Evolutionary conservation across 163 green algal genomes (phyloP).

Genomic region (Volvox carteri): DNA sequence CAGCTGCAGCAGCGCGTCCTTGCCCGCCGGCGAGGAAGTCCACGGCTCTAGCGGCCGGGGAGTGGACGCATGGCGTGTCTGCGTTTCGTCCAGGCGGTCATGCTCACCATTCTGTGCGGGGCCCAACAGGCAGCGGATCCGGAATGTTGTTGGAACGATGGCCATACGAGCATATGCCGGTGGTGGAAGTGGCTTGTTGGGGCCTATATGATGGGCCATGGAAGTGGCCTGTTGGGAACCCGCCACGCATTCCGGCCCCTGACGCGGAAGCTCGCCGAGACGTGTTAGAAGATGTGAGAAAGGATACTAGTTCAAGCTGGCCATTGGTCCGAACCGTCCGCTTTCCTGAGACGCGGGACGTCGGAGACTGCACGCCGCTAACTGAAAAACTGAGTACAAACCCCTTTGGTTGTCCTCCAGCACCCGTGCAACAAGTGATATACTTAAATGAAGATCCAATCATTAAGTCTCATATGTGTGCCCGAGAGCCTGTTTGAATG

Average conservation of each 20-base stretch:
- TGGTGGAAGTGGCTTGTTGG: too few relatives aligned
- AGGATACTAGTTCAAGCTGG: too few relatives aligned
- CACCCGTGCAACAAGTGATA: not conserved
- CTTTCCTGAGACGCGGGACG: not conserved
- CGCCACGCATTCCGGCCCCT: too few relatives aligned
- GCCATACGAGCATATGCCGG: not conserved
- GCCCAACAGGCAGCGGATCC: not conserved
- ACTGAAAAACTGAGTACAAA: not conserved
- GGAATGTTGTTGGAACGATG: not conserved
- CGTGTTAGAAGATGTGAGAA: too few relatives aligned
- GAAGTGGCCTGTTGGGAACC: too few relatives aligned
- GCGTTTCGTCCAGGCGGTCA: not conserved
- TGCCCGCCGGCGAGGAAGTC: not conserved
- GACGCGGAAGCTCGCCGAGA: too few relatives aligned
- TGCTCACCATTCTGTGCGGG: not conserved
- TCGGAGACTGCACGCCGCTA: not conserved
- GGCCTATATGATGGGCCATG: too few relatives aligned
- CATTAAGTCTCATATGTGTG: not conserved
- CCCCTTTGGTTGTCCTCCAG: not conserved
- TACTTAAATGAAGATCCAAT: not conserved
- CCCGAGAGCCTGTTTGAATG: not conserved
- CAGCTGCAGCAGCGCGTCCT: constrained; percentile 36
- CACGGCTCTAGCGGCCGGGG: not conserved
- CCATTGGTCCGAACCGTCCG: too few relatives aligned
- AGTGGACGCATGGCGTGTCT: not conserved